Base-by-base conservation (phyloP, 805 yeast species). In the Kodamaea jinghongensis region DNA sequence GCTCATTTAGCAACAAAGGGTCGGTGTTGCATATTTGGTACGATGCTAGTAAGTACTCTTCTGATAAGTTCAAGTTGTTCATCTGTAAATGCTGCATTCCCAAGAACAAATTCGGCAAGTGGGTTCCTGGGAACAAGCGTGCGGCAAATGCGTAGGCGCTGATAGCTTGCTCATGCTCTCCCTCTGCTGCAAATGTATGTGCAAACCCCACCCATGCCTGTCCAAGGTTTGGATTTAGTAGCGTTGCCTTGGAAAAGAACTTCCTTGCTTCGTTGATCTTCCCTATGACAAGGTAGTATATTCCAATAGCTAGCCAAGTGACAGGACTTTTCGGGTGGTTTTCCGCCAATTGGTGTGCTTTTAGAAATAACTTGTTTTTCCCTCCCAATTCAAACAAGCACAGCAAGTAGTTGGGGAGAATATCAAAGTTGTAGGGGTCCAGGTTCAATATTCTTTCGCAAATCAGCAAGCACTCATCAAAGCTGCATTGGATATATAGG, bases 131-230 rank as follows among this genome's bases (percentile, higher is more conserved):
- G 54, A 93, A 93, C 31, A 90, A 72, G 45, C 96, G 70, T 1
- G 96, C 88, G 0, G 97, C 97, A 9, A 96, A 90, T 1, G 98
- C 90, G 61, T 90, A 93, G 0, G 98, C 98, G 41, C 96, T 84
- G 15, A 93, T 84, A 1, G 98, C 98, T 61, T 93, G 98, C 59
- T 93, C 99, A 59, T 93, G 97, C 61, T 93, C 99, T n/a, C 96
- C 95, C 59, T 93, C 99, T 2, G 86, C 83, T 0, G 96, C 96
- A 75, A 90, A 93, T 0, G 98, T 90, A 55, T 91, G 98, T 1
- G 98, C 98, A 66, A 93, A 93, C 2, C 97, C 99, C 25, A 93
- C 81, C 99, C 99, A 93, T 1, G 98, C 96, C 38, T 86, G 91
- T 0, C 93, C 95, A 65, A 86, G 89, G 49, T 82, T 86, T 2